Conservation (phyloP, 179 eudicot genomes). For the Vitellaria paradoxa region DNA sequence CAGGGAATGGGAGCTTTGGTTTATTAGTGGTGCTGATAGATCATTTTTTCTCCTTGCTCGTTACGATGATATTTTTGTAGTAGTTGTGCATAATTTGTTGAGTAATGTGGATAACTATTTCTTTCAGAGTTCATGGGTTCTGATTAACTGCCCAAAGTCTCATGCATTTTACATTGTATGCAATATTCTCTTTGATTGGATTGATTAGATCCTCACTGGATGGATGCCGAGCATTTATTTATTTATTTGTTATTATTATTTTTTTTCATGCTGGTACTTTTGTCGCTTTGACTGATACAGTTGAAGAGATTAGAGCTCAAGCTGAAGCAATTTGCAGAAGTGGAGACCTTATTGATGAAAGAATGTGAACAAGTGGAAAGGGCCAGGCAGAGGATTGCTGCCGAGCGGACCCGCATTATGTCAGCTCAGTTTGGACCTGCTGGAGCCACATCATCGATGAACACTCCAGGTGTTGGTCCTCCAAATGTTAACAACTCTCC, state of each 20-base stretch:
- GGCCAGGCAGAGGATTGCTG: slow-evolving; percentile 70
- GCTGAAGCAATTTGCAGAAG: slow-evolving; percentile 95
- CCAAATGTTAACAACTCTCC: slow-evolving; percentile 33
- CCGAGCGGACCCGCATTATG: slow-evolving; percentile 60
- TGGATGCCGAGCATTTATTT: too few relatives aligned
- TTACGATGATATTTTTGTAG: neutral
- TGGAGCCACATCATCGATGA: slow-evolving; percentile 43
- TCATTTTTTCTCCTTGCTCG: neutral
- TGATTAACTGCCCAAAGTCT: neutral
- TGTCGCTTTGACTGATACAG: slow-evolving; percentile 34
- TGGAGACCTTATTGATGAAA: slow-evolving; percentile 85
- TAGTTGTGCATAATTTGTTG: neutral
- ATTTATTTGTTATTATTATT: too few relatives aligned
- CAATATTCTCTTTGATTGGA: neutral
- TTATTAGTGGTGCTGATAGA: too few relatives aligned
- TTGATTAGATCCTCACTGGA: too few relatives aligned
- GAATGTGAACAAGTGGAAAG: slow-evolving; percentile 96
- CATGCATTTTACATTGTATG: neutral
- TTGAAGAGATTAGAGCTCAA: slow-evolving; percentile 91
- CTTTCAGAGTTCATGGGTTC: neutral
- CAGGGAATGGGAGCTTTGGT: too few relatives aligned
- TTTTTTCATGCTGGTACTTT: neutral
- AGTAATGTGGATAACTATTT: neutral
- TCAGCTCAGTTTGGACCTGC: slow-evolving; percentile 53
- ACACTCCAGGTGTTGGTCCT: slow-evolving; percentile 40